Evolutionary conservation across 257 asterid genomes (phyloP).

Genomic region (Solanum phureja): DNA sequence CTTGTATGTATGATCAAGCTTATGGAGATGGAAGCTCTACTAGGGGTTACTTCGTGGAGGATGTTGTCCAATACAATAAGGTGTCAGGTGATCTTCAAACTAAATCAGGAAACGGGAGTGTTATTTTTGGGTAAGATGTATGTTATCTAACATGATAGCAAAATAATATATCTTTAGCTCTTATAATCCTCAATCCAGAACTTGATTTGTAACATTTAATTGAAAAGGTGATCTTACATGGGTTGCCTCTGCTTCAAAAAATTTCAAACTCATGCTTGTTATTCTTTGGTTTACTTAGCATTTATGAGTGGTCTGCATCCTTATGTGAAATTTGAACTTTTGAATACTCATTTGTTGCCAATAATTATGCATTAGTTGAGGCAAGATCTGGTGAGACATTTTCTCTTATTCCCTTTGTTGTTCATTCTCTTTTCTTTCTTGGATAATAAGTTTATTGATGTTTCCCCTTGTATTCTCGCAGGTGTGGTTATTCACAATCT

Average conservation of each 20-base stretch:
- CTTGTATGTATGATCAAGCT: slow-evolving; percentile 70
- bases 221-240: background rate
- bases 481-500: slow-evolving; percentile 92
- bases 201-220: background rate
- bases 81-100: slow-evolving; percentile 96
- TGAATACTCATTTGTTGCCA: background rate
- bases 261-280: background rate
- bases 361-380: background rate
- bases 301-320: background rate
- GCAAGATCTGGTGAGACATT: background rate
- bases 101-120: slow-evolving; percentile 71
- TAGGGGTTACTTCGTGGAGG: slow-evolving; percentile 85
- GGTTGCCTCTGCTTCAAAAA: background rate
- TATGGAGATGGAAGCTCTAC: slow-evolving; percentile 93
- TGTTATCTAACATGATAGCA: background rate
- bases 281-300: background rate
- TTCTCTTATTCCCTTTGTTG: background rate
- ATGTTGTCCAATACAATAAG: slow-evolving; percentile 74
- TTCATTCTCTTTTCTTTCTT: background rate
- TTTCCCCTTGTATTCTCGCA: slow-evolving; percentile 18
- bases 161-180: background rate
- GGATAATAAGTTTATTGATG: background rate
- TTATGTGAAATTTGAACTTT: background rate
- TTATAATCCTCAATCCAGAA: background rate
- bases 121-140: slow-evolving; percentile 79